Evolutionary conservation across 768 basidiomycete species (phyloP).

Genomic region (Lentinula sp.): DNA sequence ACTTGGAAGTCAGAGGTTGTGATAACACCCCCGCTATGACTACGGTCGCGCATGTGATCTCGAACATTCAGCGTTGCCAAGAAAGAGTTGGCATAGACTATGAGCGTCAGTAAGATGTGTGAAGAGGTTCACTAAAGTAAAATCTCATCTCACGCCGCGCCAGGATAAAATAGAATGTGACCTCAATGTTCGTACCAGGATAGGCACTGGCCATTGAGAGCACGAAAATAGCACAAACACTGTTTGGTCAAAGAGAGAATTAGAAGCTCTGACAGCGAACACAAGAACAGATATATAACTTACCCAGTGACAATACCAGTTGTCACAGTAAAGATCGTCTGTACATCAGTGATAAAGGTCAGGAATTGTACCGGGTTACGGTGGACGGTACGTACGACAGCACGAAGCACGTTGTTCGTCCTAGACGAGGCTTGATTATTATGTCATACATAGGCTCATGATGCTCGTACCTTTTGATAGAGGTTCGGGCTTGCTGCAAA

Average conservation of each 20-base stretch:
- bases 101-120: background rate
- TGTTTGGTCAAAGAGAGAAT: background rate
- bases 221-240: slow-evolving; percentile 5
- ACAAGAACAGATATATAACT: background rate
- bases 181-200: slow-evolving; percentile 2
- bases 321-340: slow-evolving; percentile 4
- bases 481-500: background rate
- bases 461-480: background rate
- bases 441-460: no score
- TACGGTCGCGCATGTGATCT: background rate
- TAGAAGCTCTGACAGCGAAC: no score
- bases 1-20: slow-evolving; percentile 1
- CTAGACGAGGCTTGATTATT: background rate
- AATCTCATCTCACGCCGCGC: background rate
- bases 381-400: background rate
- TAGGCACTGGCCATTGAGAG: slow-evolving; percentile 2
- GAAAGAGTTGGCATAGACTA: slow-evolving; percentile 2
- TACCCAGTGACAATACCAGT: slow-evolving; percentile 4
- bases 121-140: background rate
- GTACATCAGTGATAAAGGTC: background rate
- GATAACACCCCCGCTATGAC: background rate
- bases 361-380: no score
- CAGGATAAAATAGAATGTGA: slow-evolving; percentile 2
- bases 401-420: slow-evolving; percentile 1
- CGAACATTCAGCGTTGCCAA: slow-evolving; percentile 3